Evolutionary conservation across 2,329 filamentous ascomycete genomes (phyloP).

Genomic region (Aspergillus sp.): DNA sequence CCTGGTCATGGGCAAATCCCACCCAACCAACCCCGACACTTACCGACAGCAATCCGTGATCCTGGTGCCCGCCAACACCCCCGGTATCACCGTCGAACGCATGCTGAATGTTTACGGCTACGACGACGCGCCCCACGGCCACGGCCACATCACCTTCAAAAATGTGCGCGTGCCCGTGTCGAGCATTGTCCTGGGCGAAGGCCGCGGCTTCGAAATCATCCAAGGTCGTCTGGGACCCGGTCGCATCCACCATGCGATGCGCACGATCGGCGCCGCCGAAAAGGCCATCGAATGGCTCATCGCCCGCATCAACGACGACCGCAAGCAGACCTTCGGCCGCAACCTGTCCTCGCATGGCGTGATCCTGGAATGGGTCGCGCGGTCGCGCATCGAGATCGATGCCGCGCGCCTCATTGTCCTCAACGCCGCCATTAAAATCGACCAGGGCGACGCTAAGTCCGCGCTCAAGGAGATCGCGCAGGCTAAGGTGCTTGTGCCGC

Average conservation of each 20-base stretch:
- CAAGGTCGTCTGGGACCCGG: constrained; percentile 93
- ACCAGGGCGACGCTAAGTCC: constrained; percentile 77
- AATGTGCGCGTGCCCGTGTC: constrained; percentile 78
- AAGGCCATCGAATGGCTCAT: constrained; percentile 91
- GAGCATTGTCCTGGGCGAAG: constrained; percentile 86
- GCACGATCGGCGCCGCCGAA: constrained; percentile 83
- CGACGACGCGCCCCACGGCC: constrained; percentile 96
- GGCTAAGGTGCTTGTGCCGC: constrained; percentile 85
- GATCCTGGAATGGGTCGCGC: constrained; percentile 89
- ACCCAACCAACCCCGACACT: constrained; percentile 62
- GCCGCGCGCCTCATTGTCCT: constrained; percentile 81
- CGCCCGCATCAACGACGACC: constrained; percentile 83
- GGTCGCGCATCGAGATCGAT: constrained; percentile 88
- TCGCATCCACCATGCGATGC: constrained; percentile 97
- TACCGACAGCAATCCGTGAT: constrained; percentile 93
- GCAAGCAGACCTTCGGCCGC: constrained; percentile 87
- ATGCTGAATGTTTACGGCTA: constrained; percentile 94
- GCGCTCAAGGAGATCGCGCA: constrained; percentile 89
- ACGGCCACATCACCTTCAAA: constrained; percentile 83
- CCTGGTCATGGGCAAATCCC: constrained; percentile 92
- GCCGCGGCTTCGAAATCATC: constrained; percentile 95
- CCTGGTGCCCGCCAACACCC: constrained; percentile 69
- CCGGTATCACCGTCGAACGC: constrained; percentile 84
- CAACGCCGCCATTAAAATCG: constrained; percentile 92
- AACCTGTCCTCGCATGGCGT: constrained; percentile 81